Evolutionary conservation across 2,329 filamentous ascomycete genomes (phyloP), one percentile per base, ranked within the genome.

Genomic region (Colletotrichum cereale): DNA sequence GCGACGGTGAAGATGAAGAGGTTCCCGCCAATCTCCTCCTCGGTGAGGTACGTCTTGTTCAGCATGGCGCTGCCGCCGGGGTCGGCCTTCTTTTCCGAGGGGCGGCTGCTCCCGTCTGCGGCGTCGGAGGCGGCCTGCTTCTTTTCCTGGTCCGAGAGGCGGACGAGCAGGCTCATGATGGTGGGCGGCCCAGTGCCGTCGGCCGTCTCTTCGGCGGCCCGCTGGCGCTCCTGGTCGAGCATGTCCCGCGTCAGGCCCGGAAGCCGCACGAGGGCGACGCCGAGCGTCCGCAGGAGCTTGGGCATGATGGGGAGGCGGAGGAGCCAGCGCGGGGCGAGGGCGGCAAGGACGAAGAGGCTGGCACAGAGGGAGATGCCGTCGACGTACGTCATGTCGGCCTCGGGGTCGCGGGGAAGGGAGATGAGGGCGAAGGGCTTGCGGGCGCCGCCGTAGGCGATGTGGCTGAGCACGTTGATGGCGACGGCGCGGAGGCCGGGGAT

Each of bases 401-500:
- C 24, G 5, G 73, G 71, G 31, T 76, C 56, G 26, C 58, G 40
- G 0, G 73, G 72, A 26, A 76, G 68, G n/a, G 69, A 62, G 14
- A 75, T 63, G 2, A 78, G 77, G 12, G 75, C 67, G 77, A 79
- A 83, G 7, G 76, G 62, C 29, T 77, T 75, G 16, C 75, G 73
- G 60, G 80, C 75, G 42, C 78, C 75, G 40, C 78, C 78, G 66
- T 81, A 82, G 3, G 78, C 81, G 1, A 80, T 78, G 40, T 74
- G 63, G 5, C 78, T 79, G 12, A 84, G 76, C 2, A 83, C 80
- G 63, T 83, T 82, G 74, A 83, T 80, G 21, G 81, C 79, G 24
- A 83, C 71, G 44, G 74, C 74, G 12, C 79, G 78, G 12, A 82
- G 76, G 5, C 76, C 76, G 12, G 72, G 75, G 34, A 82, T 73